Conservation (phyloP, 805 yeast genomes). For the Cyberlindnera galapagoensis region DNA sequence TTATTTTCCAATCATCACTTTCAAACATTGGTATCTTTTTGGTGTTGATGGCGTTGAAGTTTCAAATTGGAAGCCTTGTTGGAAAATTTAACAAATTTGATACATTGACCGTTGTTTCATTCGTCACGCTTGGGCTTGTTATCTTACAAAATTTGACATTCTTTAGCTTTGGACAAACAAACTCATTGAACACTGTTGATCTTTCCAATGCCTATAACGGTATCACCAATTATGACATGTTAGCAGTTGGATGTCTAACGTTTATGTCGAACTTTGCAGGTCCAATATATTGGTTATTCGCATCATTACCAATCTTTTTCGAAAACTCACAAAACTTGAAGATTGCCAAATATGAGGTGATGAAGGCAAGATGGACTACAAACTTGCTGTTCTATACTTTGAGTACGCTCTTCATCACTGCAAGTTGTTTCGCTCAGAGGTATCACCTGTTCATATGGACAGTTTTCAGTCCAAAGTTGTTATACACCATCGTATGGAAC, state of each 20-base stretch:
- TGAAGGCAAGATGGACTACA: constrained; percentile 24
- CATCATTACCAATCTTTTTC: constrained; percentile 34
- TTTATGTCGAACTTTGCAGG: constrained; percentile 82
- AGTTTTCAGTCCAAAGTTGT: constrained; percentile 88
- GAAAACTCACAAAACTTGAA: constrained; percentile 22
- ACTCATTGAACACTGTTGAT: constrained; percentile 87
- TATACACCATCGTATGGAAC: constrained; percentile 77
- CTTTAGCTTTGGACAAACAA: constrained; percentile 86
- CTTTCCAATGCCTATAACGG: constrained; percentile 93
- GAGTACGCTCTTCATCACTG: constrained; percentile 50
- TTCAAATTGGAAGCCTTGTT: constrained; percentile 6
- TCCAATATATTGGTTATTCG: constrained; percentile 73
- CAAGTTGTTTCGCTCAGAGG: constrained; percentile 67
- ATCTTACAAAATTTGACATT: constrained; percentile 71
- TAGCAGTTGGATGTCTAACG: constrained; percentile 70
- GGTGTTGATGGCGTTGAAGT: constrained; percentile 28
- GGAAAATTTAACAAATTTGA: constrained; percentile 1
- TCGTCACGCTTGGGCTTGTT: constrained; percentile 24
- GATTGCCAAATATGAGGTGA: constrained; percentile 27
- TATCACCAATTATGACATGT: constrained; percentile 57
- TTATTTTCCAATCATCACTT: constrained; percentile 44
- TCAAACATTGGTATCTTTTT: constrained; percentile 44
- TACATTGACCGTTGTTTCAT: constrained; percentile 4
- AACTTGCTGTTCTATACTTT: constrained; percentile 45
- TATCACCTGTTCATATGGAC: constrained; percentile 96